Evolutionary conservation across 495 filamentous ascomycete genomes (phyloP).

Genomic region (Mycothermus thermophilus): DNA sequence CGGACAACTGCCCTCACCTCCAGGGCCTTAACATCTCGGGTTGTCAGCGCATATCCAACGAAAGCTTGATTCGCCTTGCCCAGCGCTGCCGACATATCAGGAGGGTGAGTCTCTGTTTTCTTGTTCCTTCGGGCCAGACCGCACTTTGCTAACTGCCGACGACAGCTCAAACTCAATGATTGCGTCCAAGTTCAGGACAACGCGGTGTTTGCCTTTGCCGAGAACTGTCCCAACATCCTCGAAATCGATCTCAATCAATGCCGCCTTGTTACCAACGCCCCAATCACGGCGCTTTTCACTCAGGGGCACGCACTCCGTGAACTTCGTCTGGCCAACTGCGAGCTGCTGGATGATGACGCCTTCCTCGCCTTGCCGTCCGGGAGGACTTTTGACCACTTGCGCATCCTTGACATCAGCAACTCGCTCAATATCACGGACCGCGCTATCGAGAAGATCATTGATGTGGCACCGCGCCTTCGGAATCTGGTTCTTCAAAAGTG

Average conservation of each 20-base stretch:
- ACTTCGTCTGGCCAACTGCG: constrained; percentile 72
- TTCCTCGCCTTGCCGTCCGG: constrained; percentile 68
- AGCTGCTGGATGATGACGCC: constrained; percentile 65
- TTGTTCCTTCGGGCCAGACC: background rate
- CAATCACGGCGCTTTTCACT: constrained; percentile 62
- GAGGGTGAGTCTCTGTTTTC: constrained; percentile 43
- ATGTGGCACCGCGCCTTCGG: constrained; percentile 71
- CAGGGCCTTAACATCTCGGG: constrained; percentile 90
- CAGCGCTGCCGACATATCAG: constrained; percentile 76
- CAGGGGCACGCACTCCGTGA: constrained; percentile 74
- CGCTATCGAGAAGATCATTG: constrained; percentile 74
- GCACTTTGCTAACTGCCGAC: constrained; percentile 14
- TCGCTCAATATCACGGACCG: constrained; percentile 72
- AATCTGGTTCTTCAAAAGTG: constrained; percentile 94
- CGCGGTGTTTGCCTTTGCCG: constrained; percentile 71
- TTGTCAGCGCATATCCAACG: constrained; percentile 73
- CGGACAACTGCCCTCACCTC: constrained; percentile 64
- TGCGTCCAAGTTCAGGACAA: constrained; percentile 65
- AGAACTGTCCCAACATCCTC: constrained; percentile 77
- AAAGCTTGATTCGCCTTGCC: constrained; percentile 69
- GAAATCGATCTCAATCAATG: constrained; percentile 94
- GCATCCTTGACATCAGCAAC: constrained; percentile 87
- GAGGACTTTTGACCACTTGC: constrained; percentile 64
- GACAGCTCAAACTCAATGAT: constrained; percentile 85
- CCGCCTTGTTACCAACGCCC: constrained; percentile 59